Evolutionary conservation across 73 alveolate species (phyloP).

Genomic region (Stentor coeruleus): DNA sequence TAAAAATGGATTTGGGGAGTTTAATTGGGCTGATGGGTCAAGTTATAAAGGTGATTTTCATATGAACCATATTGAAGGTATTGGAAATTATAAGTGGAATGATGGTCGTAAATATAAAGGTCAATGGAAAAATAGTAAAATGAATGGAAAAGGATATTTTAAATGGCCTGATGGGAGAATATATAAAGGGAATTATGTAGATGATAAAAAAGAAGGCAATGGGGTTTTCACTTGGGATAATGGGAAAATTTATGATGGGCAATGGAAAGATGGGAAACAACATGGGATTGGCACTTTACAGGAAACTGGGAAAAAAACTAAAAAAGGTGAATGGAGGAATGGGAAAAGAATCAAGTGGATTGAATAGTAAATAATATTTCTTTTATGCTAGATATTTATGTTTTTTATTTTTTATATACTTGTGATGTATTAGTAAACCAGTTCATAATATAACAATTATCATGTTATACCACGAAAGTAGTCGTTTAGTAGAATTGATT

Average conservation of each 20-base stretch:
- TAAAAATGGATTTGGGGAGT: slow-evolving; percentile 35
- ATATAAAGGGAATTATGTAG: slow-evolving; percentile 25
- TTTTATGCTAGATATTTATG: too few species aligned
- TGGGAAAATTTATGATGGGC: slow-evolving; percentile 31
- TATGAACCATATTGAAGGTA: slow-evolving; percentile 27
- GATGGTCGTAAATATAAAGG: slow-evolving; percentile 42
- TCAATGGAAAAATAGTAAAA: too few species aligned
- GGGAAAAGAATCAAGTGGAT: slow-evolving; percentile 35
- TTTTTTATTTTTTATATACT: too few species aligned
- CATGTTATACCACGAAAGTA: too few species aligned
- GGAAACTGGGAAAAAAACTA: neutral
- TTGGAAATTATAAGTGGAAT: slow-evolving; percentile 16
- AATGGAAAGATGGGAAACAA: slow-evolving; percentile 27
- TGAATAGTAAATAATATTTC: too few species aligned
- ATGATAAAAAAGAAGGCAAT: slow-evolving; percentile 32
- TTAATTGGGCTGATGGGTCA: slow-evolving; percentile 44
- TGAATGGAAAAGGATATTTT: too few species aligned
- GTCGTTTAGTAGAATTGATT: too few species aligned
- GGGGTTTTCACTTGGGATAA: too few species aligned
- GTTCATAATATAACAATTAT: too few species aligned
- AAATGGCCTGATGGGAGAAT: slow-evolving; percentile 40
- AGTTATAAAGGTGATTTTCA: too few species aligned
- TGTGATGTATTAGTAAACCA: too few species aligned
- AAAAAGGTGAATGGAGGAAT: slow-evolving; percentile 36
- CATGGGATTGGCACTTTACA: slow-evolving; percentile 31